Base-by-base conservation (phyloP, 371 early-diverging fungal genomes). In the Mucor mucedo region DNA sequence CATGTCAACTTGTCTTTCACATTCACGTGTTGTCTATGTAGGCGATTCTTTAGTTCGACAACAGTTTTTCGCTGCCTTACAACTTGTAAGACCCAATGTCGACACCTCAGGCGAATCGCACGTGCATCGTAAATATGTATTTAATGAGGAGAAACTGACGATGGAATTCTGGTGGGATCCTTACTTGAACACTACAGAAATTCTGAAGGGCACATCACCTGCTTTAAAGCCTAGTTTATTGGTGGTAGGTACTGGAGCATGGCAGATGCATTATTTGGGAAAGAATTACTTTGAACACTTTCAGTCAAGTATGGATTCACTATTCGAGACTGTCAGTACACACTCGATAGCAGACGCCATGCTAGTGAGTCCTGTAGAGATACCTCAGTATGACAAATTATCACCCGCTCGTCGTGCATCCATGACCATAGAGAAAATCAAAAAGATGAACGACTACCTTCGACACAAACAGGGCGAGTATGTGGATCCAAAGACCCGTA, bases 161-260 rank as follows among this genome's bases (percentile, higher is more conserved):
- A 65, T 87, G 30, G 78, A 84, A 28, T 87, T 90, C 52, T 85
- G 82, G 75, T 90, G 89, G 88, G 88, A 90, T 50, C 89, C 90
- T 2, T 87, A 78, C 50, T 65, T 85, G 59, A 88, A 90, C 66
- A 56, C 80, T 0, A 76, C 87, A 0, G 70, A 76, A 7, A 41
- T 76, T 55, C 66, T 75, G 4, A 63, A 78, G 52, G 70, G 63
- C 8, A 58, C 58, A 16, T 54, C 73, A 10, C 52, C 73, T 54
- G 16, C 32, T 5, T 61, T 58, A 33, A 30, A 64, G 50, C 85
- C 87, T 8, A 71, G 77, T 49, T 48, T 89, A 35, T 66, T 85
- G 27, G 76, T 86, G 3, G 65, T 86, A 38, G 89, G 84, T 11
- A 70, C 74, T 38, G 93, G 91, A 5, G 52, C 80, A 4, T 88